Conservation (phyloP, 108 stramenopile genomes). For the Skeletonema tropicum region DNA sequence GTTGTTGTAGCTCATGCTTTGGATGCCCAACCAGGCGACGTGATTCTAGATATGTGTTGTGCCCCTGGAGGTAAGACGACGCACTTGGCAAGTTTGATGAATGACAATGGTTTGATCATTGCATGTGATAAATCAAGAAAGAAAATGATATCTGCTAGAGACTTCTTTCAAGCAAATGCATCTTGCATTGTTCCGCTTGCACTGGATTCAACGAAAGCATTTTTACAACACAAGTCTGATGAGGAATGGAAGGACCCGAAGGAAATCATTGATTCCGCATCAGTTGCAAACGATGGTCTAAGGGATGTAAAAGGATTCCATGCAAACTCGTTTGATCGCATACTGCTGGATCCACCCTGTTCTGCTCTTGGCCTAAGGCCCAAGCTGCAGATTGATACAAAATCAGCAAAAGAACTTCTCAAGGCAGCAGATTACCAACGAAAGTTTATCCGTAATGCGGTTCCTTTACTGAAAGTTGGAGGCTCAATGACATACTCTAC, state of each 20-base stretch:
- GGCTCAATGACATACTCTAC: slow-evolving; percentile 78
- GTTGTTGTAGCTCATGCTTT: slow-evolving; percentile 77
- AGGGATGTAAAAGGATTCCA: slow-evolving; percentile 57
- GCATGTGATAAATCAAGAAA: slow-evolving; percentile 89
- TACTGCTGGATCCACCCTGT: slow-evolving; percentile 83
- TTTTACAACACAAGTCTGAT: slow-evolving; percentile 12
- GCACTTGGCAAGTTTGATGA: slow-evolving; percentile 87
- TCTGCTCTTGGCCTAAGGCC: slow-evolving; percentile 78
- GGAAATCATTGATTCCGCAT: slow-evolving; percentile 49
- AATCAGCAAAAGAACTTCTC: slow-evolving; percentile 43
- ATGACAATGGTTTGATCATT: slow-evolving; percentile 80
- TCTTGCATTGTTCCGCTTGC: slow-evolving; percentile 70
- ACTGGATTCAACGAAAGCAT: slow-evolving; percentile 69
- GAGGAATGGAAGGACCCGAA: slow-evolving; percentile 25
- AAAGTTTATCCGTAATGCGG: slow-evolving; percentile 57
- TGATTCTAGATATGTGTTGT: slow-evolving; percentile 89
- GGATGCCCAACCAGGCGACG: slow-evolving; percentile 76
- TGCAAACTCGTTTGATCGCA: slow-evolving; percentile 74
- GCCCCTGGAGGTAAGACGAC: slow-evolving; percentile 96
- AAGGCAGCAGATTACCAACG: slow-evolving; percentile 65
- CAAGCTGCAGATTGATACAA: slow-evolving; percentile 56
- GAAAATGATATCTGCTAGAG: slow-evolving; percentile 61
- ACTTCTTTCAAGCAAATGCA: slow-evolving; percentile 56
- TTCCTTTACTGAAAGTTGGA: slow-evolving; percentile 62
- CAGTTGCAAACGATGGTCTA: slow-evolving; percentile 43